Evolutionary conservation across 1,284 basidiomycete genomes (phyloP), one percentile per base, ranked within the genome.

Genomic region (Sanguinoderma infundibulare): DNA sequence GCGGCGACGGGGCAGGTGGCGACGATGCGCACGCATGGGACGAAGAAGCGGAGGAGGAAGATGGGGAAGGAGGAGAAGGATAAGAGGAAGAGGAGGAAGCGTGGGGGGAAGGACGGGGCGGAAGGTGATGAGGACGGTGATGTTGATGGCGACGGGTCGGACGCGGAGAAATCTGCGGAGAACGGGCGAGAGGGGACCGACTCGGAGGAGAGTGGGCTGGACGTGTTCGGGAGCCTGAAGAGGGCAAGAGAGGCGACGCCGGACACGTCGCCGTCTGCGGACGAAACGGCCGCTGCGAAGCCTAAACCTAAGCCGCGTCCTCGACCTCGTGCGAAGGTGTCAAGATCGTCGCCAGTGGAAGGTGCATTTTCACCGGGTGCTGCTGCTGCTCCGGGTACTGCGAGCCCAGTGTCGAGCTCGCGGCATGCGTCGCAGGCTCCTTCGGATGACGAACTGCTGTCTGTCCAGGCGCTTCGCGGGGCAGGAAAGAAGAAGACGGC

Each of bases 21-120:
- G 4, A 83, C 82, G 51, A 91, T 91, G 89, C 81, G 80, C 46
- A 64, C 83, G 12, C 81, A 80, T n/a, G 90, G 89, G 22, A 91
- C 85, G 54, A 91, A 89, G 78, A 91, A 89, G 74, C 81, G 88
- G 39, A 78, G 82, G 20, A 80, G 79, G 55, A 80, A 75, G 64
- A n/a, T n/a, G n/a, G 73, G 67, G 24, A 75, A 58, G 57, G 65
- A 69, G 30, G 75, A 73, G 9, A 72, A 47, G 24, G 65, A 47
- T 7, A 47, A 55, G 42, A 68, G 65, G 67, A 69, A 69, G 62
- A 67, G 69, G 42, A 57, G 67, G 52, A 72, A 67, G 51, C 65
- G 64, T 62, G 53, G 66, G 38, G 60, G 56, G 53, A 47, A 62
- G 42, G 65, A 61, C n/a, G 63, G 62, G 60, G 51, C 53, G 63